phyloP scores from a whole-genome alignment of 345 rosid species.

The Arabis hirsuta region DNA sequence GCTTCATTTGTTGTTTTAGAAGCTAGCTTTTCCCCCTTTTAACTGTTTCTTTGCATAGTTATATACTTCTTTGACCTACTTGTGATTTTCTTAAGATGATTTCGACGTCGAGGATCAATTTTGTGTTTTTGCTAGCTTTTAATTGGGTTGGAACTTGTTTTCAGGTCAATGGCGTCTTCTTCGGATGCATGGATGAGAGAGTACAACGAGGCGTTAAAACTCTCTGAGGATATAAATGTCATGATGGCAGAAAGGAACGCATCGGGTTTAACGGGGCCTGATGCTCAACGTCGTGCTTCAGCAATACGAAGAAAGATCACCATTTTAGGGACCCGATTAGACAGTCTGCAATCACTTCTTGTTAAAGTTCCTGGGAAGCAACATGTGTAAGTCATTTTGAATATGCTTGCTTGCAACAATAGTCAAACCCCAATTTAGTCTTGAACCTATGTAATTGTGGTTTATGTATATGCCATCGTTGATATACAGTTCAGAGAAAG shows the following conservation, averaged over 20 bases:
- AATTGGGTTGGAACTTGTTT: slow-evolving; percentile 16
- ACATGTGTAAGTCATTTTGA: slow-evolving; percentile 56
- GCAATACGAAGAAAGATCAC: slow-evolving; percentile 89
- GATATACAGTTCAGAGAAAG: slow-evolving; percentile 78
- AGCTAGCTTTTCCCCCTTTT: not conserved
- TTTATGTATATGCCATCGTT: not conserved
- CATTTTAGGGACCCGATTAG: slow-evolving; percentile 85
- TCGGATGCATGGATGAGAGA: slow-evolving; percentile 89
- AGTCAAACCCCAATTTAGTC: not conserved
- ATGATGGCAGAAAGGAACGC: slow-evolving; percentile 82
- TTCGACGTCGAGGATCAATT: slow-evolving; percentile 1
- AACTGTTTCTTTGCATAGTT: not conserved
- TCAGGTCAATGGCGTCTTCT: slow-evolving; percentile 70
- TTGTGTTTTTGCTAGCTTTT: not conserved
- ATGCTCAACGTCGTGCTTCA: slow-evolving; percentile 86
- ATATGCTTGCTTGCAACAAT: not conserved
- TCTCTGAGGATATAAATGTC: slow-evolving; percentile 78
- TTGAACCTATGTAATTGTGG: slow-evolving; percentile 6
- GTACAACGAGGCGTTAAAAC: slow-evolving; percentile 74
- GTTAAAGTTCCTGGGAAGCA: slow-evolving; percentile 78
- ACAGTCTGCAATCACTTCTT: slow-evolving; percentile 76
- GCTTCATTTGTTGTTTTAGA: not conserved
- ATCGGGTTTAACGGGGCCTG: slow-evolving; percentile 70
- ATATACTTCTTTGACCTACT: not conserved
- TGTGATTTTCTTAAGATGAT: slow-evolving; percentile 12